Evolutionary conservation across 2,329 filamentous ascomycete species (phyloP), one percentile per base, ranked within the genome.

Genomic region (Elsinoe perseae): DNA sequence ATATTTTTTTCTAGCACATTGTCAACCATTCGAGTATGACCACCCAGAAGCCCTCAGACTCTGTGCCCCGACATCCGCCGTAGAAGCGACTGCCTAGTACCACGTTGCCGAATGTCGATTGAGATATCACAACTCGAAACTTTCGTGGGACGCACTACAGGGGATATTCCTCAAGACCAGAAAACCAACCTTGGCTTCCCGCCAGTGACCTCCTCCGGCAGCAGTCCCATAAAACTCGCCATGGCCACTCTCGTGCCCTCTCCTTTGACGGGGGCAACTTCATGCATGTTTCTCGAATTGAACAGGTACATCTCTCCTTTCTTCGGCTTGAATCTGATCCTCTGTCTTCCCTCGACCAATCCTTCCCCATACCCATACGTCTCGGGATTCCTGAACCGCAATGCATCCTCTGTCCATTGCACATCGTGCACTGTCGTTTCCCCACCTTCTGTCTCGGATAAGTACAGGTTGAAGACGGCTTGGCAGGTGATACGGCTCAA

Each of bases 231-330:
- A 8, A 50, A 50, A 32, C 44, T 50, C 25, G 44, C 44, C 44
- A 50, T 30, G 12, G 44, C 44, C 25, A 50, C 27, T 18, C 44
- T 30, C 44, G 21, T 30, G 6, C 44, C 14, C n/a, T 50, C 44
- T 20, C 25, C 25, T n/a, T 50, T 32, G 7, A 50, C 44, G 9
- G 44, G 44, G 6, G 44, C 44, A 8, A 50, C 44, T 27, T 50
- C 44, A 32, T 50, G 44, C 44, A 50, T 50, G 21, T 50, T 50
- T 27, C 44, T 50, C 25, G 44, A 50, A 18, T 50, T 50, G 25
- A 50, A 50, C 14, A 50, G 27, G 12, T 30, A 50, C 44, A 50
- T 18, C 14, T 50, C 44, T 9, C 44, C 27, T 20, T 30, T 32
- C 27, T 30, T 32, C 27, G 44, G 44, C 44, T 50, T 50, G 25